Evolutionary conservation across 2,329 filamentous ascomycete genomes (phyloP), one percentile per base, ranked within the genome.

Genomic region (Aureobasidium pullulans): DNA sequence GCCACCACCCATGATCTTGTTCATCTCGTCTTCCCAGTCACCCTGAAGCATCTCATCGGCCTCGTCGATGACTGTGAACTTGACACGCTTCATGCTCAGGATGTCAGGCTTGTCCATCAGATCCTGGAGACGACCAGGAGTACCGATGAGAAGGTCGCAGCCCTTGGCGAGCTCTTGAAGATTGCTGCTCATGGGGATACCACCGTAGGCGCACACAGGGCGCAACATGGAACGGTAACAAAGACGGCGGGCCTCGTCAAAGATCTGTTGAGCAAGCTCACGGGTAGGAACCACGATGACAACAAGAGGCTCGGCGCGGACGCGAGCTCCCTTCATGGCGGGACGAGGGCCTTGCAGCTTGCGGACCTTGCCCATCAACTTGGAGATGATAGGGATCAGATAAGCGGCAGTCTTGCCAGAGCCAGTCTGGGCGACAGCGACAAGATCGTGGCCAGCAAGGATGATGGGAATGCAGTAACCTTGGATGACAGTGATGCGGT

Each of bases 341-440:
- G 92, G 90, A 4, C 92, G 88, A 46, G 84, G 81, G 5, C 89
- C 92, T 1, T 87, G 86, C 6, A 96, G 77, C 74, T 91, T 92
- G 76, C 91, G 94, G 6, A 89, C 90, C 76, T 97, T 97, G 29
- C 94, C 94, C 90, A 97, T 96, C 23, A 99, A 76, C 71, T 89
- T 88, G 62, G 91, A 96, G 54, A 97, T 69, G 61, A 96, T 89
- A 0, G 94, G 94, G 59, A 96, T 84, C 4, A 99, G 75, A 69
- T 94, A 99, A 0, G 94, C 92, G 0, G 89, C 93, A 0, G 94
- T 99, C 79, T 99, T 99, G 56, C 94, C 94, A 29, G 93, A 97
- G 19, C 94, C 93, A 49, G 94, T 99, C 75, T 97, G 93, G 8
- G 94, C 91, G 67, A 94, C 84, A 2, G 87, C 92, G 64, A 97